phyloP scores from a whole-genome alignment of 768 basidiomycete genomes.

The Leucosporidium scottii region DNA sequence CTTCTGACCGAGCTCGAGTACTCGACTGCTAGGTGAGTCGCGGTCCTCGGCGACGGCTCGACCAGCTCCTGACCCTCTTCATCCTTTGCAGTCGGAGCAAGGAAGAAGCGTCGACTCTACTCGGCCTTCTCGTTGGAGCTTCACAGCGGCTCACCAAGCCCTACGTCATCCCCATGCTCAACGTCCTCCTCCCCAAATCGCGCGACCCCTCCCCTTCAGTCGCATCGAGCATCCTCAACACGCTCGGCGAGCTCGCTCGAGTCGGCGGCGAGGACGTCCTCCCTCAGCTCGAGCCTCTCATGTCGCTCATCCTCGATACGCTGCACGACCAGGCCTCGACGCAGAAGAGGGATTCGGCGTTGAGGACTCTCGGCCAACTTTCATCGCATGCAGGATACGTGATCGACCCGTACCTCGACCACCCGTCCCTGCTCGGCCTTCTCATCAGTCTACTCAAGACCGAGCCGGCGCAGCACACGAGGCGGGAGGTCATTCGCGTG shows the following conservation, averaged over 20 bases:
- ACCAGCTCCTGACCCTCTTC: conserved; percentile 11
- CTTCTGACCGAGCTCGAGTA: conserved; percentile 94
- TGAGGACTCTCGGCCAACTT: conserved; percentile 88
- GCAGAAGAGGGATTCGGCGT: conserved; percentile 79
- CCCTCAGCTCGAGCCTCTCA: conserved; percentile 73
- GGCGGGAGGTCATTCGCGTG: conserved; percentile 87
- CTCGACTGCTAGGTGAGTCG: conserved; percentile 60
- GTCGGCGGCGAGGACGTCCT: conserved; percentile 89
- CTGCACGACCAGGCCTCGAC: conserved; percentile 76
- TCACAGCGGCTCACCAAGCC: conserved; percentile 91
- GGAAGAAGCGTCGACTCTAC: conserved; percentile 84
- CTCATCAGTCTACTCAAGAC: conserved; percentile 77
- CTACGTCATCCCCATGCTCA: conserved; percentile 90
- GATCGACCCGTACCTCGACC: conserved; percentile 77
- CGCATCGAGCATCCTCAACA: conserved; percentile 84
- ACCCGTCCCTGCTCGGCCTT: conserved; percentile 81
- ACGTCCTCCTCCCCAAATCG: conserved; percentile 81
- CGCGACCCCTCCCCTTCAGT: conserved; percentile 77
- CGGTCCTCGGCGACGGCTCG: not conserved
- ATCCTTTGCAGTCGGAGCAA: conserved; percentile 47
- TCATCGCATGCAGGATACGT: conserved; percentile 95
- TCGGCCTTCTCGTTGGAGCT: conserved; percentile 81
- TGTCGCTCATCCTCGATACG: conserved; percentile 80
- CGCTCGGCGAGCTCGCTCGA: conserved; percentile 84
- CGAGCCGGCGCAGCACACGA: conserved; percentile 58